Conservation (phyloP, 805 yeast species). For the Candida arabinofermentans region DNA sequence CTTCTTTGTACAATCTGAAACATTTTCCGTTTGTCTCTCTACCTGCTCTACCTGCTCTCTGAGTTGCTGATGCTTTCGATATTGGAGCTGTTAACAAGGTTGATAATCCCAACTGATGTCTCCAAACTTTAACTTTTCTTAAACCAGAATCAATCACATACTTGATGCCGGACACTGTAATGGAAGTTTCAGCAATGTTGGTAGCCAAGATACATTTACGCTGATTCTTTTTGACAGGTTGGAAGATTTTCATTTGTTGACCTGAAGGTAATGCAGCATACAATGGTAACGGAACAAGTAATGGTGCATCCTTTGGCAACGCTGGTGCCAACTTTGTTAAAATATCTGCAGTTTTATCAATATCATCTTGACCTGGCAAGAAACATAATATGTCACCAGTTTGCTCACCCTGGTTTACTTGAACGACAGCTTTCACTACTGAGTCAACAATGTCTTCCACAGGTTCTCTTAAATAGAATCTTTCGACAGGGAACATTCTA, state of each 20-base stretch:
- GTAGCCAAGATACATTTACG: slow-evolving; percentile 90
- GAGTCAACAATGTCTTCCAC: slow-evolving; percentile 84
- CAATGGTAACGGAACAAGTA: slow-evolving; percentile 72
- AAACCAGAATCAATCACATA: slow-evolving; percentile 92
- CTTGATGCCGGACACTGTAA: slow-evolving; percentile 91
- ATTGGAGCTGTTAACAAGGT: slow-evolving; percentile 88
- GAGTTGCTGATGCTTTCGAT: slow-evolving; percentile 91
- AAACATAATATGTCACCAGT: slow-evolving; percentile 91
- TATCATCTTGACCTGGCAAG: slow-evolving; percentile 96
- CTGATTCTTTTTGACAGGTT: slow-evolving; percentile 54
- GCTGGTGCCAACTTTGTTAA: slow-evolving; percentile 58
- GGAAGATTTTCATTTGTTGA: slow-evolving; percentile 79
- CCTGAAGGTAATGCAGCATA: slow-evolving; percentile 91
- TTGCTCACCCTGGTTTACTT: slow-evolving; percentile 73
- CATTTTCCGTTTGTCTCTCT: slow-evolving; percentile 93
- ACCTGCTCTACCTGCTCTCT: slow-evolving; percentile 99
- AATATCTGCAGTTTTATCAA: slow-evolving; percentile 73
- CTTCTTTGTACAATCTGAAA: slow-evolving; percentile 76
- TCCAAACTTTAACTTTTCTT: slow-evolving; percentile 91
- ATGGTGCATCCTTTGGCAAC: slow-evolving; percentile 72
- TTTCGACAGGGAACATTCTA: slow-evolving; percentile 78
- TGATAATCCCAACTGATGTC: slow-evolving; percentile 89
- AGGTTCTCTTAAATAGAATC: slow-evolving; percentile 58
- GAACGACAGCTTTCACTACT: slow-evolving; percentile 67
- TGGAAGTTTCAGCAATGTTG: slow-evolving; percentile 96